These are phyloP conservation scores for Anthracocystis walkeri DNA, from an alignment of 1,284 basidiomycete genomes.

Conservation along the genomic window DNA sequence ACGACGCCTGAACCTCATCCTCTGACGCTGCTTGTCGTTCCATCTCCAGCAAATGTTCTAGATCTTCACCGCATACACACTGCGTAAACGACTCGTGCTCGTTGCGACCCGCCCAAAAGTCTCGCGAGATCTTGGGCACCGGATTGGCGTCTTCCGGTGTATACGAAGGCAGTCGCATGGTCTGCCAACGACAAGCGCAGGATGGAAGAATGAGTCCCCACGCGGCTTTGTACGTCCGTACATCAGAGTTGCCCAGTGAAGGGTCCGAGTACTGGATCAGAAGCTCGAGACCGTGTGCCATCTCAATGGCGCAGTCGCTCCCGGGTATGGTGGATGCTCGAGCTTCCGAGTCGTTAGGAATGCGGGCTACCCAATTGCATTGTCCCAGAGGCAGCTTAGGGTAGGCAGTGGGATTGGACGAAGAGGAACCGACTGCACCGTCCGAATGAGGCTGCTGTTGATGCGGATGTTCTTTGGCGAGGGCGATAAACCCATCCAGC, in stretches of 20 bases:
- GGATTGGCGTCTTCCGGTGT: constrained; percentile 48
- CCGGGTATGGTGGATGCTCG: constrained; percentile 45
- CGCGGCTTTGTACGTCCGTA: constrained; percentile 30
- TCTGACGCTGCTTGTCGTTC: constrained; percentile 41
- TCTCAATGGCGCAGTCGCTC: constrained; percentile 41
- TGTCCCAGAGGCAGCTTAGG: constrained; percentile 11
- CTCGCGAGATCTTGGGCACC: constrained; percentile 46
- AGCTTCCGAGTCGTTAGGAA: constrained; percentile 45
- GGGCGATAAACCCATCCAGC: constrained; percentile 31
- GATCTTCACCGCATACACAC: constrained; percentile 54
- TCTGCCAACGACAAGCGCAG: constrained; percentile 50
- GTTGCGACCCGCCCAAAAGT: constrained; percentile 50
- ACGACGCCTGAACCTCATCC: constrained; percentile 39
- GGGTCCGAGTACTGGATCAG: constrained; percentile 44
- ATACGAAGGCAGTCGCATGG: constrained; percentile 48
- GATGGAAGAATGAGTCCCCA: constrained; percentile 51
- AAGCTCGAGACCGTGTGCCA: constrained; percentile 51
- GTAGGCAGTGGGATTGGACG: background rate
- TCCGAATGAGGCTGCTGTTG: constrained; percentile 2
- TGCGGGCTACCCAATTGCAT: constrained; percentile 52
- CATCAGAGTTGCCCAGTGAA: constrained; percentile 16
- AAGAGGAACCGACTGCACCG: background rate
- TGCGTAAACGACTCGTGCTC: constrained; percentile 51
- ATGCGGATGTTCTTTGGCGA: constrained; percentile 35
- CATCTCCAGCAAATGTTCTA: constrained; percentile 44